Percentiles rank a stretch among this genome's conserved stretches.
Evolutionary conservation across 495 filamentous ascomycete species (phyloP).

Genomic region (Xylaria longipes): DNA sequence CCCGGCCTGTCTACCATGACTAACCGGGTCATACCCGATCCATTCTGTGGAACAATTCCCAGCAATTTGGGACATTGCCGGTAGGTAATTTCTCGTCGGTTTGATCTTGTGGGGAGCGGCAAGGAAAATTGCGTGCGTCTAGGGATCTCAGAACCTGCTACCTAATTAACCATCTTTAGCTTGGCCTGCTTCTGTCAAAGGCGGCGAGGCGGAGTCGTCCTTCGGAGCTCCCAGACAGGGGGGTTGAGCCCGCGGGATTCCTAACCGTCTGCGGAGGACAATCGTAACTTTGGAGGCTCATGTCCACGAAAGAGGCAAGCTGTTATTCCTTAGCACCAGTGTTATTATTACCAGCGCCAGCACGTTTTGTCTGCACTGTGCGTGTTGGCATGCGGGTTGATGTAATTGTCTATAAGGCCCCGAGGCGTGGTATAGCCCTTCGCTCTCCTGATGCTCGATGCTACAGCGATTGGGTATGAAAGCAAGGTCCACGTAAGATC

Average conservation of each 20-base stretch:
- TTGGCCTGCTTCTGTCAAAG: slow-evolving; percentile 28
- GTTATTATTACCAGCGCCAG: slow-evolving; percentile 12
- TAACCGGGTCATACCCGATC: slow-evolving; percentile 7
- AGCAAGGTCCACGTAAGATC: slow-evolving; percentile 14
- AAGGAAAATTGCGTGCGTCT: slow-evolving; percentile 44
- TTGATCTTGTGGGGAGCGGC: slow-evolving; percentile 41
- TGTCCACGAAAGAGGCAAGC: background rate
- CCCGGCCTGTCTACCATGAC: background rate
- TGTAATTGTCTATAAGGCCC: background rate
- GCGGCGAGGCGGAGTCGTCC: slow-evolving; percentile 25
- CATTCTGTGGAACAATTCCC: slow-evolving; percentile 24
- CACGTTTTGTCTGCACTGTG: background rate
- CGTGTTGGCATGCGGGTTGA: slow-evolving; percentile 16
- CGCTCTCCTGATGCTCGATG: slow-evolving; percentile 10
- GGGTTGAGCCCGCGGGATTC: slow-evolving; percentile 3
- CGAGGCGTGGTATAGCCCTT: background rate
- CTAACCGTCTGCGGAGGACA: slow-evolving; percentile 5
- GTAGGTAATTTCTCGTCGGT: slow-evolving; percentile 24
- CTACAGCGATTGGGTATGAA: slow-evolving; percentile 11
- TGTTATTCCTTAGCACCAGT: background rate
- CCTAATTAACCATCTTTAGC: slow-evolving; percentile 25
- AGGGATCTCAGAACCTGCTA: slow-evolving; percentile 3
- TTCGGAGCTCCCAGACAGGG: slow-evolving; percentile 12
- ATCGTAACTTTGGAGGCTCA: background rate
- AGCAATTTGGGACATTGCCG: slow-evolving; percentile 25